Base-by-base conservation (phyloP, 2,329 filamentous ascomycete genomes). In the Conoideocrella luteorostrata region DNA sequence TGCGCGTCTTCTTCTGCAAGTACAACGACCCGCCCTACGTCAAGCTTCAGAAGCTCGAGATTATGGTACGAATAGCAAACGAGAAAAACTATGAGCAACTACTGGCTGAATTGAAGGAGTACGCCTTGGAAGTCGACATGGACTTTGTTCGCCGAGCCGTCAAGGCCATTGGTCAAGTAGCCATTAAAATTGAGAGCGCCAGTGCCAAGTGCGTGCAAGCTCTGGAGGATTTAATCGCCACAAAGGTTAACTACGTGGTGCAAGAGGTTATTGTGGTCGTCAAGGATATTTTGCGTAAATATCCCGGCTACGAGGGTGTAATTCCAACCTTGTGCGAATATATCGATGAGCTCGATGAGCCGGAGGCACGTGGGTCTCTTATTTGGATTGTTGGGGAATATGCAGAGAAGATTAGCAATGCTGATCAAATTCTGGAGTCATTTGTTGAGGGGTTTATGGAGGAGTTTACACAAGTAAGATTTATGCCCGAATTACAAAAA, bases 371-470 rank as follows among this genome's bases (percentile, higher is more conserved):
- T 57, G 90, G 86, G 3, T 86, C 91, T 18, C 71, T 98, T 47
- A 97, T 98, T 58, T 98, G 93, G 93, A 97, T 98, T 53, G 91
- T 98, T 5, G 93, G 93, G 54, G 93, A 98, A 64, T 98, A 98
- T 61, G 93, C 93, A 1, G 93, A 98, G 71, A 98, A 98, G 74
- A 98, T 98, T 59, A 95, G 80, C 69, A 97, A 98, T 56, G 93
- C 93, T n/a, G 89, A 90, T 51, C 88, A 97, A 54, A 97, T 98
- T 50, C 67, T 98, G 47, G 77, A 82, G 41, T 83, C 86, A 15
- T 98, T 98, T 59, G 91, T 96, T 11, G 93, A 97, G 44, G 84
- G 82, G 1, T 97, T 98, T 63, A 86, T 86, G 63, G 93, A 97
- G 62, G 93, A 98, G 64, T 97, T 96, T 60, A 93, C 90, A 41